Percentiles rank a stretch among this genome's conserved stretches.
These are phyloP conservation scores for Pyrenophora graminea DNA, from an alignment of 2,329 filamentous ascomycete genomes.

Conservation along the genomic window DNA sequence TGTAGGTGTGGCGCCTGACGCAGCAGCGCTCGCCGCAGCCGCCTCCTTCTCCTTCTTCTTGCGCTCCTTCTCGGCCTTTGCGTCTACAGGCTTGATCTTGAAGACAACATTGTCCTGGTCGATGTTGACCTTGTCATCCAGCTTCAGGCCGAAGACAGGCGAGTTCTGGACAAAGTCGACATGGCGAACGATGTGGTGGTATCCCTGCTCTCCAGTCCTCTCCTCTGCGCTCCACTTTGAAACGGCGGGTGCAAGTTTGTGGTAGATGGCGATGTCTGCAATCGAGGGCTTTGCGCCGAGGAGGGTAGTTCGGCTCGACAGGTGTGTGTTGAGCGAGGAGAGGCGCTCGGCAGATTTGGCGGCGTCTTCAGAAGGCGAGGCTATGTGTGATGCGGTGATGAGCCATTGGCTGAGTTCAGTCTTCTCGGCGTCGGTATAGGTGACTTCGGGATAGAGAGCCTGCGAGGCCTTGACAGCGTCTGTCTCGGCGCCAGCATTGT, in stretches of 20 bases:
- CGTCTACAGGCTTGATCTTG: slow-evolving; percentile 85
- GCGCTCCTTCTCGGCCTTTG: slow-evolving; percentile 94
- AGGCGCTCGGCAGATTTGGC: slow-evolving; percentile 67
- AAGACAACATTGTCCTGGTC: slow-evolving; percentile 81
- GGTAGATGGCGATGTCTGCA: slow-evolving; percentile 83
- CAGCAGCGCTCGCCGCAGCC: slow-evolving; percentile 59
- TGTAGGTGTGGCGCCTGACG: slow-evolving; percentile 52
- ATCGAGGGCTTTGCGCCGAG: slow-evolving; percentile 87
- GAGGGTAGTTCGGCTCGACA: slow-evolving; percentile 84
- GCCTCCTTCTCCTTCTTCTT: slow-evolving; percentile 92
- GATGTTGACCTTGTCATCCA: slow-evolving; percentile 78
- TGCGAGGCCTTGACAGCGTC: slow-evolving; percentile 53
- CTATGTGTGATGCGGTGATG: slow-evolving; percentile 73
- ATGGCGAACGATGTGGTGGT: slow-evolving; percentile 88
- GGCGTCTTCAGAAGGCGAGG: slow-evolving; percentile 61
- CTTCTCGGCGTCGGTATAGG: slow-evolving; percentile 78
- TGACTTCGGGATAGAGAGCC: slow-evolving; percentile 70
- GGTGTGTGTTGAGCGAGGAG: slow-evolving; percentile 80
- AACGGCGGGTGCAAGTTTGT: slow-evolving; percentile 75
- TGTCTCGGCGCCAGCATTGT: slow-evolving; percentile 43
- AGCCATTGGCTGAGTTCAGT: slow-evolving; percentile 90
- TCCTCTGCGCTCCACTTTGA: slow-evolving; percentile 81
- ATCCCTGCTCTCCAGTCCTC: slow-evolving; percentile 85
- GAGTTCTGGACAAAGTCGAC: slow-evolving; percentile 96
- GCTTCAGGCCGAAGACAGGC: slow-evolving; percentile 67